Evolutionary conservation across 306 rosid species (phyloP), one percentile per base, ranked within the genome.

Genomic region (Sicyos edulis): DNA sequence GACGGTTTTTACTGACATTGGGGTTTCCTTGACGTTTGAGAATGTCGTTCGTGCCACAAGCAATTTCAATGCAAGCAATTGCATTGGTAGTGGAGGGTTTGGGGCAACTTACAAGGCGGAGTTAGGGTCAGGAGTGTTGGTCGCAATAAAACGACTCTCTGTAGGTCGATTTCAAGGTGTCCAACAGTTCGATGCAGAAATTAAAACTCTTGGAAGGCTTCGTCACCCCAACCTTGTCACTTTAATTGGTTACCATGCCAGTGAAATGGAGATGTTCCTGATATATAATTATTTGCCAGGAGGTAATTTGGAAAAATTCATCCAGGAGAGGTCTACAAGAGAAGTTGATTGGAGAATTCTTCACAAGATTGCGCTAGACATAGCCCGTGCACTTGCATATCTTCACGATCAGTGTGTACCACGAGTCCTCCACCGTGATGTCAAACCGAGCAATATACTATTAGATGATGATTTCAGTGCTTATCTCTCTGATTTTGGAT

Each of bases 91-190:
- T 88, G 98, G 98, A 74, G 98, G 98, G 45, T 92, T 92, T 77
- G 98, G 98, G 16, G 89, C 98, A 61, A 92, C 96, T 24, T 92
- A 92, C 44, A 92, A 88, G 78, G 98, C 98, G 60, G 96, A 90
- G 89, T 78, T 92, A 71, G 42, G 92, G 0, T 82, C 89, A 20
- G 88, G 89, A 56, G 66, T 63, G 34, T 54, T 88, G 14, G 91
- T 92, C 70, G 98, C 98, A 1, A 83, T 92, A 45, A 92, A 92
- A 79, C 91, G 98, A 54, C 89, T 92, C 8, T 81, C 98, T 2
- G 95, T 92, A 20, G 98, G 98, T 54, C 86, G 98, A 13, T 92
- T 89, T 79, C 98, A 89, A 78, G 98, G 98, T 14, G 82, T 81
- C 70, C 96, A 84, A 79, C 98, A 92, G 77, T 92, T 92, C 63